Base-by-base conservation (phyloP, 2,329 filamentous ascomycete species). In the Nannizzia gypsea region DNA sequence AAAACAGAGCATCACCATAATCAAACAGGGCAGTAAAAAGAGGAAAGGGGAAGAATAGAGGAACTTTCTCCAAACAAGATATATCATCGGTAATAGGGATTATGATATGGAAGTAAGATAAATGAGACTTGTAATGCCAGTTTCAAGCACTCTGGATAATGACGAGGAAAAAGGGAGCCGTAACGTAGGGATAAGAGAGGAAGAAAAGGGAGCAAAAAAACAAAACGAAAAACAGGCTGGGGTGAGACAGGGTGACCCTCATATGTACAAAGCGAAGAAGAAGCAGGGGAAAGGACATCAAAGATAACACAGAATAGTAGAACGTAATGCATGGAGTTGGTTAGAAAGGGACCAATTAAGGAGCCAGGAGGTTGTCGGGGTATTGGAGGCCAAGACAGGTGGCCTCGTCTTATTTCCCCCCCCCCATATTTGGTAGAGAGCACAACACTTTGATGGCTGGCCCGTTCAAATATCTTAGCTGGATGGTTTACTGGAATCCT, bases 221-320 rank as follows among this genome's bases (percentile, higher is more conserved):
- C n/a, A 42, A n/a, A 17, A 42, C 28, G 6, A 15, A 28, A 52
- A 52, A 52, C 8, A 22, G 42, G 42, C 42, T 17, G 20, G 26
- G 48, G 22, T 11, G 26, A 52, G 26, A 6, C 6, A 28, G 48
- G 15, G 48, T 13, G 48, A 31, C 48, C 42, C 48, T 28, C 48
- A 52, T 52, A 52, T 52, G 48, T 52, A 52, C 48, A 52, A 46
- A n/a, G 48, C 15, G 48, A 52, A 52, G 48, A 52, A 31, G 13
- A 52, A 28, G 5, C 4, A 36, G 31, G 31, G 26, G 15, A 28
- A 52, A 52, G 26, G n/a, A 28, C 13, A 31, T 52, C 48, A 31
- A 52, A 28, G 15, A 31, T 52, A 52, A 52, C 22, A 52, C 48
- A 52, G n/a, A 31, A 52, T 52, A 52, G 28, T 46, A 46, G 42